Conservation (phyloP, 108 stramenopile species). For the Cyclotella kingstonii region DNA sequence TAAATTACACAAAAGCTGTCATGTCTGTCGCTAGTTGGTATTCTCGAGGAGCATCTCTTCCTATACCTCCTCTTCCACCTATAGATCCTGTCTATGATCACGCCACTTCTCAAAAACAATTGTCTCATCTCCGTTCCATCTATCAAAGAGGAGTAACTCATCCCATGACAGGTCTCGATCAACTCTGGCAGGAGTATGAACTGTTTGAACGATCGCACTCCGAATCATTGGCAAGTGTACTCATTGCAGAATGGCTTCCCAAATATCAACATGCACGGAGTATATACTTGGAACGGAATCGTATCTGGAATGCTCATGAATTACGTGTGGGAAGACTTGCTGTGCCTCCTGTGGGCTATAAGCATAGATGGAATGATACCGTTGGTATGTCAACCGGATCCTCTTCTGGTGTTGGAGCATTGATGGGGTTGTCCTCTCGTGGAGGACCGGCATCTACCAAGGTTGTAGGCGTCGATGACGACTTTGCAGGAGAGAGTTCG, state of each 20-base stretch:
- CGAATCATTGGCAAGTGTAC: constrained; percentile 70
- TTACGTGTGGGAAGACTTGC: constrained; percentile 61
- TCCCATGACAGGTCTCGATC: constrained; percentile 86
- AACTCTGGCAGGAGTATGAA: constrained; percentile 87
- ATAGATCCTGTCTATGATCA: constrained; percentile 40
- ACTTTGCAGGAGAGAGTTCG: constrained; percentile 18
- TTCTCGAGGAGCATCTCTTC: neutral
- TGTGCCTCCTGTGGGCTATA: constrained; percentile 58
- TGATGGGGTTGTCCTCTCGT: constrained; percentile 4
- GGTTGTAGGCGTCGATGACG: constrained; percentile 29
- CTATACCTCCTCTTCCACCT: constrained; percentile 21
- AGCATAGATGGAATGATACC: constrained; percentile 8
- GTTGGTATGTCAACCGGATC: constrained; percentile 1
- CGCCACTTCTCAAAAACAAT: constrained; percentile 56
- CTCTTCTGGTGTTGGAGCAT: neutral
- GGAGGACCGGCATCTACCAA: constrained; percentile 10
- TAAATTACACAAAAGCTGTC: constrained; percentile 2
- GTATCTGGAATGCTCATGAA: constrained; percentile 55
- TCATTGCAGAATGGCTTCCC: constrained; percentile 69
- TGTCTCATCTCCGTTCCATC: constrained; percentile 59
- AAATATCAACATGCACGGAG: constrained; percentile 87
- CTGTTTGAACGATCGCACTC: constrained; percentile 73
- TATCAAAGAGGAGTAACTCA: constrained; percentile 76
- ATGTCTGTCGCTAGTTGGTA: neutral
- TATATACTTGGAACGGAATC: constrained; percentile 79